These are phyloP conservation scores for Vitis amurensis DNA, from an alignment of 164 flowering plant species.

Conservation along the genomic window DNA sequence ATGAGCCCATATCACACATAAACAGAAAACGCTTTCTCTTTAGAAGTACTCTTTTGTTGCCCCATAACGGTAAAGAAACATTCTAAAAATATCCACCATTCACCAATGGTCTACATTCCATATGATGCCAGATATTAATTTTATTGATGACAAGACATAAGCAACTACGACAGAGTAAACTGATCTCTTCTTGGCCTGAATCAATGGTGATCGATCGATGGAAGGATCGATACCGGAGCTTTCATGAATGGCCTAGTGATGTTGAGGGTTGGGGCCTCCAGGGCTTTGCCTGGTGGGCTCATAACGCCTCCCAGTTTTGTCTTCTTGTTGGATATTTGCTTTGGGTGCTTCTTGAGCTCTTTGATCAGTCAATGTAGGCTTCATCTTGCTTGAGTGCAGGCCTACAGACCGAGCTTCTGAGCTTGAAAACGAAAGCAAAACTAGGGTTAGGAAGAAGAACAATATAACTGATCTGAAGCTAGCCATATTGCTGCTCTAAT, in stretches of 20 bases:
- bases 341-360: slow-evolving; percentile 9
- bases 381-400: background rate
- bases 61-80: too few relatives aligned
- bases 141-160: too few relatives aligned
- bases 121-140: too few relatives aligned
- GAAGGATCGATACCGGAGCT: background rate
- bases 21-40: too few relatives aligned
- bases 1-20: too few relatives aligned
- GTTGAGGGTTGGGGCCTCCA: slow-evolving; percentile 29
- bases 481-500: slow-evolving; percentile 21
- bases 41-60: too few relatives aligned
- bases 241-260: slow-evolving; percentile 10
- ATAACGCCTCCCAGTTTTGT: background rate
- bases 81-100: too few relatives aligned
- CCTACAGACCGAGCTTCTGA: slow-evolving; percentile 10
- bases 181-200: too few relatives aligned
- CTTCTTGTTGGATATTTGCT: slow-evolving; percentile 8
- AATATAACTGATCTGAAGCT: slow-evolving; percentile 9
- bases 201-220: too few relatives aligned
- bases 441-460: slow-evolving; percentile 18
- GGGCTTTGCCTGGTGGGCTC: slow-evolving; percentile 24
- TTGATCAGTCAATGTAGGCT: slow-evolving; percentile 6
- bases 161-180: too few relatives aligned
- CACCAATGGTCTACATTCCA: too few relatives aligned
- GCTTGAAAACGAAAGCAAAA: slow-evolving; percentile 11